Evolutionary conservation across 495 filamentous ascomycete species (phyloP).

Genomic region (Lophium mytilinum): DNA sequence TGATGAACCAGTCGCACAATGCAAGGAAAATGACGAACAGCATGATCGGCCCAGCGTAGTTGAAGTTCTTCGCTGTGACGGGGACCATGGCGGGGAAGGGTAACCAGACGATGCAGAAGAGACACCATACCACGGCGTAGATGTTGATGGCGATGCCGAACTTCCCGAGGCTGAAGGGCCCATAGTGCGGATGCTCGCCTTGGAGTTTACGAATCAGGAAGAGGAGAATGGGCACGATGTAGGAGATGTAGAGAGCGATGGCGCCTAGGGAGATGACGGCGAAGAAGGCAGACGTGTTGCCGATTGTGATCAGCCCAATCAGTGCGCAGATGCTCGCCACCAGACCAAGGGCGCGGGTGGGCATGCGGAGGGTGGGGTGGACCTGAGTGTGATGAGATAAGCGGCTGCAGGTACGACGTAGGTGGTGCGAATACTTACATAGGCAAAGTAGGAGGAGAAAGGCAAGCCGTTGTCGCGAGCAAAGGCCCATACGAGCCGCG

Average conservation of each 20-base stretch:
- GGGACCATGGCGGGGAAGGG: constrained; percentile 39
- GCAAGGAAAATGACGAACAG: constrained; percentile 10
- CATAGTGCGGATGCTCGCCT: constrained; percentile 24
- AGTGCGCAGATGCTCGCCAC: constrained; percentile 32
- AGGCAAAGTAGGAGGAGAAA: constrained; percentile 40
- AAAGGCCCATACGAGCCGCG: constrained; percentile 50
- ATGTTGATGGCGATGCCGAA: constrained; percentile 39
- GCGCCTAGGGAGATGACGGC: constrained; percentile 43
- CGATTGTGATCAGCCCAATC: constrained; percentile 43
- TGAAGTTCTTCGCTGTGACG: constrained; percentile 41
- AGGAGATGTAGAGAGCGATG: constrained; percentile 41
- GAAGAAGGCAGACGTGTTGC: constrained; percentile 39
- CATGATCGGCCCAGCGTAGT: constrained; percentile 33
- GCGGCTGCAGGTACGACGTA: neutral
- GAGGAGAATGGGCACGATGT: constrained; percentile 39
- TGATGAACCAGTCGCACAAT: constrained; percentile 19
- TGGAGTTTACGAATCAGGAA: constrained; percentile 26
- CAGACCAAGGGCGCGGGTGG: constrained; percentile 38
- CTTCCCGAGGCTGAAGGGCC: constrained; percentile 23
- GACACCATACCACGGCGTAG: constrained; percentile 35
- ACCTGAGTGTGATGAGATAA: constrained; percentile 15
- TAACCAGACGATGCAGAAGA: constrained; percentile 36
- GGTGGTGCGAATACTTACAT: constrained; percentile 22
- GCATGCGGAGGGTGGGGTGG: constrained; percentile 38
- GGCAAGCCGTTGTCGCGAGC: constrained; percentile 53